A percentile compares a stretch with the other conserved stretches of the same genome.
Evolutionary conservation across 495 filamentous ascomycete species (phyloP).

Genomic region (Neurospora pannonica): DNA sequence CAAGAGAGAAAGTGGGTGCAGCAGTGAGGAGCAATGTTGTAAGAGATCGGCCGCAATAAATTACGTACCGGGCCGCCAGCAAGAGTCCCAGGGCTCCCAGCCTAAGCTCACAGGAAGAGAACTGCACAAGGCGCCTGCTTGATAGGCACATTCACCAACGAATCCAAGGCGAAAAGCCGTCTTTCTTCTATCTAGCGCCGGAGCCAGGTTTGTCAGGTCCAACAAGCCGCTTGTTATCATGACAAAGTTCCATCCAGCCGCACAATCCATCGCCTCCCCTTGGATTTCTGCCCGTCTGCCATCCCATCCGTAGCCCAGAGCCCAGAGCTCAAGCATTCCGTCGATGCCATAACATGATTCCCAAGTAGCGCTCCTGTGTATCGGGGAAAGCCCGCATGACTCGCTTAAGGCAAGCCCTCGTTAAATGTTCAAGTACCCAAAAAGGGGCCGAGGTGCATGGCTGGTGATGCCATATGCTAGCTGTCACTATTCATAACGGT

Average conservation of each 20-base stretch:
- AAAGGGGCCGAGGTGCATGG: background rate
- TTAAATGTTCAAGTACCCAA: background rate
- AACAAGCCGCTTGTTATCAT: background rate
- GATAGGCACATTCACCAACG: constrained; percentile 20
- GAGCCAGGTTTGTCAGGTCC: background rate
- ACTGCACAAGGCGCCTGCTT: constrained; percentile 8
- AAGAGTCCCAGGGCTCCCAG: constrained; percentile 15
- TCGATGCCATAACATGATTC: background rate
- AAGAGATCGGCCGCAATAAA: constrained; percentile 25
- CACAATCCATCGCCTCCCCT: background rate
- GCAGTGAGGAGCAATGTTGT: constrained; percentile 14
- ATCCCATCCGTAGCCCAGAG: background rate
- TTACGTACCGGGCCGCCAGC: constrained; percentile 23
- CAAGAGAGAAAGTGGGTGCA: constrained; percentile 12
- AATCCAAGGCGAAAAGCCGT: constrained; percentile 6
- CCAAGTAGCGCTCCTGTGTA: background rate
- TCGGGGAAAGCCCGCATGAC: background rate
- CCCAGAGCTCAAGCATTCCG: background rate
- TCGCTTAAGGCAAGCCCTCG: background rate
- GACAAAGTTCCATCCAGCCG: background rate
- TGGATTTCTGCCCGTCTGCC: background rate
- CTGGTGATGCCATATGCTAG: background rate
- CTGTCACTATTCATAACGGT: background rate
- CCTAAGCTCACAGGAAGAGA: constrained; percentile 5
- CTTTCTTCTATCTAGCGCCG: background rate